Evolutionary conservation across 1,139 yeast genomes (phyloP).

Genomic region (Yamadazyma spencermartinsiae): DNA sequence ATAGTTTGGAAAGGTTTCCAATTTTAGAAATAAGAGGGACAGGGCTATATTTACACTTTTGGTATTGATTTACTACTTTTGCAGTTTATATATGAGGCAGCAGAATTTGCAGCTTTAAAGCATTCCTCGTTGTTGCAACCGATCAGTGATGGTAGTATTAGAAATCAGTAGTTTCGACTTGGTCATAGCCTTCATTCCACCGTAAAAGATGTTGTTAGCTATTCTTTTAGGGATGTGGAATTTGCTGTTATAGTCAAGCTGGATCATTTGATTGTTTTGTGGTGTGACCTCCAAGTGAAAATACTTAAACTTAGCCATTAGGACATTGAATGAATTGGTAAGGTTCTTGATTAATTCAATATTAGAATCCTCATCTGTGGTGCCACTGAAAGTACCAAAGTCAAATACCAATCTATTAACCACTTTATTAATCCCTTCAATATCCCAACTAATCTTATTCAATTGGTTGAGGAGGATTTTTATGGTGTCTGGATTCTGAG

Average conservation of each 20-base stretch:
- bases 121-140: constrained; percentile 1
- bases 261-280: background rate
- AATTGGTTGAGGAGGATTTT: constrained; percentile 8
- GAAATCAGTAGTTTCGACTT: constrained; percentile 5
- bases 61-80: too few relatives aligned
- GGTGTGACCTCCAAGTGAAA: constrained; percentile 3
- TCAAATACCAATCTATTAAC: constrained; percentile 9
- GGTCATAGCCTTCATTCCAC: constrained; percentile 8
- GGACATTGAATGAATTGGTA: constrained; percentile 5
- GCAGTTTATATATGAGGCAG: too few relatives aligned
- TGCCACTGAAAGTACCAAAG: constrained; percentile 6
- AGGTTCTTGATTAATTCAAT: constrained; percentile 9
- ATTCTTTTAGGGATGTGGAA: constrained; percentile 9
- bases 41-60: too few relatives aligned
- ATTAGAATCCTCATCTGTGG: constrained; percentile 2
- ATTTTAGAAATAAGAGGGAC: too few relatives aligned
- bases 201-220: background rate
- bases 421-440: constrained; percentile 5
- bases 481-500: constrained; percentile 6
- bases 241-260: constrained; percentile 2
- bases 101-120: too few relatives aligned
- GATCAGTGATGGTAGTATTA: background rate
- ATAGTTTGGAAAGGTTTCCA: too few relatives aligned
- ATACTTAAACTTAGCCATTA: constrained; percentile 10
- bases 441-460: constrained; percentile 6